phyloP scores from a whole-genome alignment of 2,329 filamentous ascomycete genomes.

The Epichloe sibirici region DNA sequence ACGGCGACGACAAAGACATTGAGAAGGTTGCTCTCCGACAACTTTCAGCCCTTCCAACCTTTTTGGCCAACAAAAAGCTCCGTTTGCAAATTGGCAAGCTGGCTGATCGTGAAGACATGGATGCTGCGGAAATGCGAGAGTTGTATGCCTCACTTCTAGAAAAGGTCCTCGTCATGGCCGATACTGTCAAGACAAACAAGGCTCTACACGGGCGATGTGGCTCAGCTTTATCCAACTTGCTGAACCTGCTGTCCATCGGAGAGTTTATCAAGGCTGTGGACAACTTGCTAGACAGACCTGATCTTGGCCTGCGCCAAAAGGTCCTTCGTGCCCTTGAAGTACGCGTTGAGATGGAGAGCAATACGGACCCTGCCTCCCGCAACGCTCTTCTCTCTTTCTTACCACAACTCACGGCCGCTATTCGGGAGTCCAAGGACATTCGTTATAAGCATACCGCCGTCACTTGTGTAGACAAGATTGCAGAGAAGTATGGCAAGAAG shows the following conservation, averaged over 20 bases:
- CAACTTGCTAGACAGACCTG: constrained; percentile 62
- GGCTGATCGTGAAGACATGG: constrained; percentile 51
- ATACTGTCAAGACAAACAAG: constrained; percentile 47
- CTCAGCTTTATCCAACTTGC: constrained; percentile 63
- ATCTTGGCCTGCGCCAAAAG: constrained; percentile 64
- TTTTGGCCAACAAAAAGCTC: constrained; percentile 46
- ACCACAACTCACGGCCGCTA: constrained; percentile 63
- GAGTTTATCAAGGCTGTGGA: constrained; percentile 87
- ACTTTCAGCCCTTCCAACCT: constrained; percentile 42
- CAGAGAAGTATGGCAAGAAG: constrained; percentile 91
- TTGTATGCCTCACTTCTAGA: constrained; percentile 59
- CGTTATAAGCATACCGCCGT: constrained; percentile 76
- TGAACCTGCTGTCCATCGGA: constrained; percentile 72
- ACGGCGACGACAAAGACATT: constrained; percentile 34
- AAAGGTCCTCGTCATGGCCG: constrained; percentile 52
- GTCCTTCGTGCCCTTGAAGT: constrained; percentile 70
- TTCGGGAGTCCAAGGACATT: constrained; percentile 59
- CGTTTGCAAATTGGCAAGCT: constrained; percentile 42
- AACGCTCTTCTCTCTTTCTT: constrained; percentile 65
- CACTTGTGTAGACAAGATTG: constrained; percentile 81
- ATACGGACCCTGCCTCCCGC: constrained; percentile 55
- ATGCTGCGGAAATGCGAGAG: constrained; percentile 51
- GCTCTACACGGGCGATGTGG: constrained; percentile 47
- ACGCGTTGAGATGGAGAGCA: constrained; percentile 62
- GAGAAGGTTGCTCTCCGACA: constrained; percentile 40